Base-by-base conservation (phyloP, 2,329 filamentous ascomycete genomes). In the Spiromastix sp. region DNA sequence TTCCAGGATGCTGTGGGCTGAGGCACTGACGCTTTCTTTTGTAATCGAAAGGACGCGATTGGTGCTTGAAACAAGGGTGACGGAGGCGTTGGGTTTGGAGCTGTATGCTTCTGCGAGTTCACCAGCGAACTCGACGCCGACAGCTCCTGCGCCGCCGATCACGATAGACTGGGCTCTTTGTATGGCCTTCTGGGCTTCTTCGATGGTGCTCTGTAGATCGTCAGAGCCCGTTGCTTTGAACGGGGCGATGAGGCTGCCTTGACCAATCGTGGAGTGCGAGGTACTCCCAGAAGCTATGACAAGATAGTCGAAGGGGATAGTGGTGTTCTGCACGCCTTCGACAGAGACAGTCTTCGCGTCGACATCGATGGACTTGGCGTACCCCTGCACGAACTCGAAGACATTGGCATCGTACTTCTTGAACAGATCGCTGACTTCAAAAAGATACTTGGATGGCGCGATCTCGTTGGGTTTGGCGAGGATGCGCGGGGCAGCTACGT, bases 241-340 rank as follows among this genome's bases (percentile, higher is more conserved):
- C 11, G 59, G 59, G 4, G 60, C 40, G 7, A 42, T 40, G 6
- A 42, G 42, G 4, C 51, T 49, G 56, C 36, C 44, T 16, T 42
- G 35, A 28, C 47, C 48, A 3, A 62, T 52, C 0, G 63, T 56
- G 17, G 64, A 57, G 7, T 59, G 51, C 1, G 71, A 69, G 9
- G 48, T 61, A 25, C 66, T 66, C 5, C 72, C 72, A 1, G 71
- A 72, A 6, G 71, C 70, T 39, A 76, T 66, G 32, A 77, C 57
- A 2, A 77, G 58, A n/a, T 69, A 66, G 43, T 74, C 64, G 48
- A 70, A 77, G 2, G 55, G 37, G 8, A 75, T 42, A 4, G 45
- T 15, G 30, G 40, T 31, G 31, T 41, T 19, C 44, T 48, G 30
- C 48, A 44, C 12, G 54, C 51, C 13, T 12, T 55, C 60, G 44